Percentiles rank a stretch among this genome's conserved stretches.
These are phyloP conservation scores for Buddleja alternifolia DNA, from an alignment of 257 asterid genomes.

Conservation along the genomic window DNA sequence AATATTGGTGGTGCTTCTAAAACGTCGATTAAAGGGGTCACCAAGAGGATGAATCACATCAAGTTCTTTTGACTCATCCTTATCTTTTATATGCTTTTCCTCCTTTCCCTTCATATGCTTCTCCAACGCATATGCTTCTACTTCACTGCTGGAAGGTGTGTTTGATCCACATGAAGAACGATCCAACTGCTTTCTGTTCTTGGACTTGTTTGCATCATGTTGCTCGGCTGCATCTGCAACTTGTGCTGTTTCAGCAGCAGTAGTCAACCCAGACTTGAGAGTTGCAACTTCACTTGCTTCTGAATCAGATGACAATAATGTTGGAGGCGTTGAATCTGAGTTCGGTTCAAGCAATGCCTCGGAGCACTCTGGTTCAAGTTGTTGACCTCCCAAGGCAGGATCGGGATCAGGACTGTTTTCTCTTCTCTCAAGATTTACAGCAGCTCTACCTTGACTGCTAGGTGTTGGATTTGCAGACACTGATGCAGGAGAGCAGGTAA, in stretches of 20 bases:
- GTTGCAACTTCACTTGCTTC: constrained; percentile 65
- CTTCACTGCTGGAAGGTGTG: constrained; percentile 93
- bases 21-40: constrained; percentile 69
- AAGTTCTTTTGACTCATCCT: constrained; percentile 55
- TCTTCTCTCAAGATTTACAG: constrained; percentile 42
- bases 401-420: constrained; percentile 47
- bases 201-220: constrained; percentile 54
- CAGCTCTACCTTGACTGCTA: constrained; percentile 45
- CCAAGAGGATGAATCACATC: constrained; percentile 42
- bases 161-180: constrained; percentile 99
- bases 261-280: constrained; percentile 36
- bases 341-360: constrained; percentile 62
- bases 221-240: constrained; percentile 40
- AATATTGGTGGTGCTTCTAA: constrained; percentile 52
- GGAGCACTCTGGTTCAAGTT: constrained; percentile 51
- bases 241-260: constrained; percentile 46
- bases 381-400: constrained; percentile 47
- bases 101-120: constrained; percentile 54
- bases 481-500: constrained; percentile 57
- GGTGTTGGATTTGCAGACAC: constrained; percentile 49
- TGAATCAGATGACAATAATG: constrained; percentile 59
- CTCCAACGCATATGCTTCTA: constrained; percentile 77
- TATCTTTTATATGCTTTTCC: constrained; percentile 46
- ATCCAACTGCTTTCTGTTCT: constrained; percentile 70
- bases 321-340: constrained; percentile 50